These are phyloP conservation scores for Paraphysoderma sedebokerense DNA, from an alignment of 371 early-diverging fungal genomes.

Conservation along the genomic window DNA sequence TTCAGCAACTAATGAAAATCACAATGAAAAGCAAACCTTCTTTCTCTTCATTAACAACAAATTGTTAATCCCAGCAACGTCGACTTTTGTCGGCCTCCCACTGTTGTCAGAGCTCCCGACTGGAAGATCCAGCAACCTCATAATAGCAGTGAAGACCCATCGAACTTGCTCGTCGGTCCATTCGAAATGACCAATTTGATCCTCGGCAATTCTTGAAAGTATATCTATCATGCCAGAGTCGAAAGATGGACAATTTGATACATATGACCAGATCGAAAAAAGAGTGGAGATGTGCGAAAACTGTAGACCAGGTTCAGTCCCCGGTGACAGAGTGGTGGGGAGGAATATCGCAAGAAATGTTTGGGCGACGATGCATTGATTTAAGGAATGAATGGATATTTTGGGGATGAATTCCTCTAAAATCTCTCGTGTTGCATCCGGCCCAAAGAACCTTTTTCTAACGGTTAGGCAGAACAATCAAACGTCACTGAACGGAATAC, in stretches of 20 bases:
- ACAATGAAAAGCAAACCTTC: constrained; percentile 1
- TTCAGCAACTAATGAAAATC: constrained; percentile 14
- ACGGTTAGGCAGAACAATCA: constrained; percentile 3
- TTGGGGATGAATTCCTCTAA: constrained; percentile 49
- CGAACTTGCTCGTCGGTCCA: constrained; percentile 45
- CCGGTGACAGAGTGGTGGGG: constrained; percentile 22
- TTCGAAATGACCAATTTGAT: constrained; percentile 28
- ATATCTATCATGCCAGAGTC: constrained; percentile 48
- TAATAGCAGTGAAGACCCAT: constrained; percentile 41
- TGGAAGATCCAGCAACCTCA: constrained; percentile 56
- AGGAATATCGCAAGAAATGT: constrained; percentile 38
- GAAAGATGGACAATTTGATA: constrained; percentile 30
- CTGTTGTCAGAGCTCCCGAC: constrained; percentile 40
- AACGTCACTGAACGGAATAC: background rate
- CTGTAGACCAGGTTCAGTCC: constrained; percentile 11
- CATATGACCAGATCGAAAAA: constrained; percentile 59
- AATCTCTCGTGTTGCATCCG: constrained; percentile 44
- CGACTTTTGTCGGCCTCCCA: constrained; percentile 6
- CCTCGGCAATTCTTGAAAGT: constrained; percentile 44
- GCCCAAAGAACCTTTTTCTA: constrained; percentile 36
- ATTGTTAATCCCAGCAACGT: constrained; percentile 8
- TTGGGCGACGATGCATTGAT: constrained; percentile 32
- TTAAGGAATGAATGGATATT: constrained; percentile 33
- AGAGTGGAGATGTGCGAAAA: constrained; percentile 39
- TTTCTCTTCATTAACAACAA: background rate